These are phyloP conservation scores for Apiospora malaysiana DNA, from an alignment of 2,329 filamentous ascomycete species.

Conservation along the genomic window DNA sequence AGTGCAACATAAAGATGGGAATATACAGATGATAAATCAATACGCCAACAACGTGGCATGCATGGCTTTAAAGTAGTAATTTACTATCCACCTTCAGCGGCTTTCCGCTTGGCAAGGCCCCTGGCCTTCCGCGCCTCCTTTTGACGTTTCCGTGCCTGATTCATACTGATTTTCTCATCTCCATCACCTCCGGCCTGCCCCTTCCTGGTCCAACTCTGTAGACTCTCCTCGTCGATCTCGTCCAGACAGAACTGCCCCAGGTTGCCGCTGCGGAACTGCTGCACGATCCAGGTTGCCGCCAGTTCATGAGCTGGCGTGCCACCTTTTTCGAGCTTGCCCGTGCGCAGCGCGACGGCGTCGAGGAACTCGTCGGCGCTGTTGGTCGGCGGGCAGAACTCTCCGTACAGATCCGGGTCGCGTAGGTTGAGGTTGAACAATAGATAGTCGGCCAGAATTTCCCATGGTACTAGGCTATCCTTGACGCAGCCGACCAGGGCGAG, in stretches of 20 bases:
- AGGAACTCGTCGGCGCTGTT: slow-evolving; percentile 83
- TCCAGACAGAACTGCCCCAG: slow-evolving; percentile 83
- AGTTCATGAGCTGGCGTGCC: slow-evolving; percentile 73
- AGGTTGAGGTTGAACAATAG: slow-evolving; percentile 84
- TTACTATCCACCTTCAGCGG: slow-evolving; percentile 28
- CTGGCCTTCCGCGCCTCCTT: slow-evolving; percentile 60
- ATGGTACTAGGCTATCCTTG: slow-evolving; percentile 83
- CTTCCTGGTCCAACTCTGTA: slow-evolving; percentile 42
- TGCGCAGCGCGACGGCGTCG: slow-evolving; percentile 71
- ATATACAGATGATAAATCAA: neutral
- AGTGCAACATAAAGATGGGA: neutral
- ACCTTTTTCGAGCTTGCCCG: slow-evolving; percentile 77
- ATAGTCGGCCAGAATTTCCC: slow-evolving; percentile 85
- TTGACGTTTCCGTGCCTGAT: slow-evolving; percentile 70
- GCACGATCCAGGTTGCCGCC: slow-evolving; percentile 80
- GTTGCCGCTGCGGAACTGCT: slow-evolving; percentile 79
- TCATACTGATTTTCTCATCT: slow-evolving; percentile 61
- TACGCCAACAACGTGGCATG: neutral
- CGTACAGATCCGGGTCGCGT: slow-evolving; percentile 66
- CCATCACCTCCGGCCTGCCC: slow-evolving; percentile 47
- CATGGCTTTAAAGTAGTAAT: neutral
- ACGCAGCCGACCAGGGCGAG: slow-evolving; percentile 90
- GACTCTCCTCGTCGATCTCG: slow-evolving; percentile 66
- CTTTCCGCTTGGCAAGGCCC: slow-evolving; percentile 39
- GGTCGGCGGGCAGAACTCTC: slow-evolving; percentile 70